Base-by-base conservation (phyloP, 257 asterid species). In the Salvia miltiorrhiza region DNA sequence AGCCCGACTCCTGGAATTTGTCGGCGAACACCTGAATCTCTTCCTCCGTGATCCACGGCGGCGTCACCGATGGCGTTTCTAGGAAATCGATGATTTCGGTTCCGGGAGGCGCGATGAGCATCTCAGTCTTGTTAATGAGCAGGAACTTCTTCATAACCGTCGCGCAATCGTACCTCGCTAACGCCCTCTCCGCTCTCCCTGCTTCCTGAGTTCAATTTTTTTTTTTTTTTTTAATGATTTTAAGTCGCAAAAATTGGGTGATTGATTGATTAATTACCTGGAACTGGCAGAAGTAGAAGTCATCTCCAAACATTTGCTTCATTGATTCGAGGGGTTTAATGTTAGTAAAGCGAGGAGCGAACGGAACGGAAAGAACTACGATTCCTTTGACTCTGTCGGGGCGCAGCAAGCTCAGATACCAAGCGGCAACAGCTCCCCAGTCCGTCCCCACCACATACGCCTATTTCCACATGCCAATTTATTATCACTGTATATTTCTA, bases 401-500 rank as follows among this genome's bases (percentile, higher is more conserved):
- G 32, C 87, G 73, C 45, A 82, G 65, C 70, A 79, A 65, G 85
- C 84, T 76, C 50, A 75, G 53, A 59, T 84, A 43, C 89, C 89
- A 82, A 41, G 90, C 85, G 60, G 82, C 85, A 14, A 63, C 67
- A 7, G 86, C 86, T 50, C 89, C 89, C 86, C 83, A 84, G 44
- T 82, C 85, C 33, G 16, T 69, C 56, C 85, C 90, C 55, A 75
- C 87, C 67, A 82, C 90, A 49, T 72, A 77, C 37, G 80, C 86
- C 86, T 63, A 11, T 40, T 76, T n/a, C n/a, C n/a, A n/a, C n/a
- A n/a, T n/a, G n/a, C n/a, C n/a, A n/a, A n/a, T n/a, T n/a, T n/a
- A n/a, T n/a, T n/a, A n/a, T n/a, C n/a, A n/a, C n/a, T n/a, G n/a
- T n/a, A n/a, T n/a, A n/a, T n/a, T n/a, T n/a, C n/a, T n/a, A n/a